Percentiles rank a stretch among this genome's conserved stretches.
phyloP scores from a whole-genome alignment of 2,329 filamentous ascomycete species.

The Colletotrichum salicis region DNA sequence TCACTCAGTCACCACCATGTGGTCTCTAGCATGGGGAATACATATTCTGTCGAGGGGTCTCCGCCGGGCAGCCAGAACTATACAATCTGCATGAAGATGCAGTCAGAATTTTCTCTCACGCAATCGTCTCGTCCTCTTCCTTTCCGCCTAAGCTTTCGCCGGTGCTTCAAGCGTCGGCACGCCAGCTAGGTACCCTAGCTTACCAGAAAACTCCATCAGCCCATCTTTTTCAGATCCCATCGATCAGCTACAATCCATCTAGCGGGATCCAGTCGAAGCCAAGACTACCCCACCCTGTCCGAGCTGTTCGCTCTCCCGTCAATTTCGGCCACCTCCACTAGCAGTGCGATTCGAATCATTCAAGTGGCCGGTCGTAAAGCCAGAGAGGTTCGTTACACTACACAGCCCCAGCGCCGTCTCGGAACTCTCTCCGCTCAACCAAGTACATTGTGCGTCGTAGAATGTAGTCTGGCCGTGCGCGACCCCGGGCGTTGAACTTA shows the following conservation, averaged over 20 bases:
- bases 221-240: not conserved
- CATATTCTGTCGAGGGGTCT: too few species aligned
- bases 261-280: not conserved
- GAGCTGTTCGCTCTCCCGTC: not conserved
- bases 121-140: not conserved
- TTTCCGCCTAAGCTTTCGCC: conserved; percentile 7
- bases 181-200: not conserved
- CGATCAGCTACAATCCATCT: not conserved
- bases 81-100: not conserved
- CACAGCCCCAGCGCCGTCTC: conserved; percentile 55
- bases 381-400: conserved; percentile 39
- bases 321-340: not conserved
- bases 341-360: conserved; percentile 60
- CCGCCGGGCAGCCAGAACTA: not conserved
- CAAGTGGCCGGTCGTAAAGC: conserved; percentile 38
- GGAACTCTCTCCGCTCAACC: conserved; percentile 36
- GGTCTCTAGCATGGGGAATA: not conserved
- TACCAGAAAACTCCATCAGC: not conserved
- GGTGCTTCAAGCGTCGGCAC: conserved; percentile 12
- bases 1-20: not conserved
- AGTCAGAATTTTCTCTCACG: not conserved
- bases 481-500: too few species aligned
- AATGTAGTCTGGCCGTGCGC: too few species aligned
- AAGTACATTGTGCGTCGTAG: not conserved
- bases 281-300: not conserved